Evolutionary conservation across 352 stramenopile species (phyloP), one percentile per base, ranked within the genome.

Genomic region (Hyaloperonospora brassicae): DNA sequence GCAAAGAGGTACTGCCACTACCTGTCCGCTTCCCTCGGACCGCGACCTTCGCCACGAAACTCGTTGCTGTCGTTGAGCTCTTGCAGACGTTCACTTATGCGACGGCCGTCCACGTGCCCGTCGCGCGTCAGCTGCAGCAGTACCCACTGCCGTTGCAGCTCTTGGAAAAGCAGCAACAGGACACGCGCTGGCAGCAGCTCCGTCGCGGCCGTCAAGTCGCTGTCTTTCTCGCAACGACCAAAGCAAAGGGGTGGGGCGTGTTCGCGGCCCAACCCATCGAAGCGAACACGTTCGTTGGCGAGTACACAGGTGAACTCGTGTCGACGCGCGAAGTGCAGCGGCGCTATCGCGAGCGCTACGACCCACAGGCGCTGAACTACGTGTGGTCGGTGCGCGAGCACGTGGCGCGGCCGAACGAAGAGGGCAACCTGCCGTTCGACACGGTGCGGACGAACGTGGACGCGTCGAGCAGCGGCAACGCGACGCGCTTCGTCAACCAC

Each of bases 401-500:
- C 45, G 49, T 73, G 34, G 58, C 47, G 39, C 50, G 25, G 17
- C 17, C 17, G 17, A 17, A 17, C 17, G 17, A 17, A 13, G 21
- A 12, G 5, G 36, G 13, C 11, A 13, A 10, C 11, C 35, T 59
- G 13, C 13, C 21, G 24, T 76, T 64, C 9, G 34, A 54, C 42
- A 51, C 70, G 8, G 53, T 86, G 38, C 67, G 77, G 25, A 87
- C 73, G 9, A 90, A 83, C 43, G 73, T 88, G 1, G 79, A 90
- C 42, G 79, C 77, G 7, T 64, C 65, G 0, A 27, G 21, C 13
- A 47, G 47, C n/a, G 76, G 77, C 9, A 79, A 64, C 66, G 73
- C 75, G 41, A 78, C 77, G n/a, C 79, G 79, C n/a, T 72, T 88
- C 12, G 59, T 86, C 52, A 90, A 90, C 52, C 77, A 90, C 59